Percentiles rank a stretch among this genome's conserved stretches.
Conservation (phyloP, 2,329 filamentous ascomycete species). For the Alternaria tenuissima region DNA sequence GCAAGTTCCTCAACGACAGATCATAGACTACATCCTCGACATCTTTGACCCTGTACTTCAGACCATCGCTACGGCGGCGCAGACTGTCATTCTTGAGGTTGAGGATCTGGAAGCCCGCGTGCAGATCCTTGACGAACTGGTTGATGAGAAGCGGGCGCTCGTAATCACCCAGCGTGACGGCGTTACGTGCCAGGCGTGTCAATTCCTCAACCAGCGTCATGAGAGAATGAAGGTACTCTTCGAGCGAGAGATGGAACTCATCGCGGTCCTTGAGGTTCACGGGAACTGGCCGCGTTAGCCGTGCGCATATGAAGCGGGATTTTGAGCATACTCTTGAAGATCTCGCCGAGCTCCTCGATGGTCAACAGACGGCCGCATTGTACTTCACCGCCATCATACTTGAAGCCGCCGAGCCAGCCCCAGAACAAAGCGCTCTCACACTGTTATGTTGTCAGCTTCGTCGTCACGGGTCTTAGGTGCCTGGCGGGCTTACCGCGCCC, state of each 20-base stretch:
- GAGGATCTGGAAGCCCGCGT: conserved; percentile 94
- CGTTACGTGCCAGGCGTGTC: conserved; percentile 88
- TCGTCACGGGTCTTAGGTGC: neutral
- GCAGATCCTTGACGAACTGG: conserved; percentile 91
- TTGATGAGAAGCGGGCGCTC: conserved; percentile 85
- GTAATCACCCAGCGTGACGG: conserved; percentile 90
- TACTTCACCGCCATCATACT: conserved; percentile 59
- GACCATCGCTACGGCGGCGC: conserved; percentile 84
- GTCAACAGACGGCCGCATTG: conserved; percentile 75
- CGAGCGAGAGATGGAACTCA: conserved; percentile 93
- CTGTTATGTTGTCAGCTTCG: conserved; percentile 45
- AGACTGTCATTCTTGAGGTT: conserved; percentile 97
- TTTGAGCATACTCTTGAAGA: conserved; percentile 71
- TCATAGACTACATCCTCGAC: conserved; percentile 99
- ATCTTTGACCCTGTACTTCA: conserved; percentile 98
- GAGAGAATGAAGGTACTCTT: conserved; percentile 92
- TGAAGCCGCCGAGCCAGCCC: conserved; percentile 83
- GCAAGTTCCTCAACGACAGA: conserved; percentile 82
- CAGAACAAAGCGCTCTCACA: conserved; percentile 66
- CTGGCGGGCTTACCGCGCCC: conserved; percentile 66
- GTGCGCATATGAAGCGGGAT: conserved; percentile 3
- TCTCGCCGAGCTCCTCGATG: conserved; percentile 83
- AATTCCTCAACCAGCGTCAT: conserved; percentile 91
- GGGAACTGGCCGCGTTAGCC: conserved; percentile 67
- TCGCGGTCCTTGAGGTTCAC: conserved; percentile 91